phyloP scores from a whole-genome alignment of 2,329 filamentous ascomycete species.

The Aspergillus ibericus region DNA sequence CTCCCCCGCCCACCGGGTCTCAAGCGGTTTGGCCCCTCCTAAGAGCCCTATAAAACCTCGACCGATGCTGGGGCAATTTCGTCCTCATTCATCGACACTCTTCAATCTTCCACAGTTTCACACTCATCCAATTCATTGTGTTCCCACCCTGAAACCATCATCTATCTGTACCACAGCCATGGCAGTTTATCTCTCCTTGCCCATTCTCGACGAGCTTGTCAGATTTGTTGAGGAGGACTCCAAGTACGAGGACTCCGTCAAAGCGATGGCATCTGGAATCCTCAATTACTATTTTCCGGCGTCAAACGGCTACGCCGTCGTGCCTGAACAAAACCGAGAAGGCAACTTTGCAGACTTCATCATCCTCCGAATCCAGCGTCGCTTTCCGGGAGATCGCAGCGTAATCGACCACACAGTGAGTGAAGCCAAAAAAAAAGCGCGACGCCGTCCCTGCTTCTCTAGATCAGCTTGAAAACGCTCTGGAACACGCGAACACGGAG shows the following conservation, averaged over 20 bases:
- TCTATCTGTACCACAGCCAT: background rate
- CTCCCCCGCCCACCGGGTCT: too few relatives aligned
- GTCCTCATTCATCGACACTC: too few relatives aligned
- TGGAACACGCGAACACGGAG: background rate
- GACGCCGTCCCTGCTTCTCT: background rate
- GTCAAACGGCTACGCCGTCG: background rate
- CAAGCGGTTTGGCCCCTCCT: too few relatives aligned
- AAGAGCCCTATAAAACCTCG: too few relatives aligned
- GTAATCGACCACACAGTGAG: slow-evolving; percentile 2
- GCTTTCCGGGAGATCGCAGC: background rate
- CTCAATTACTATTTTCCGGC: slow-evolving; percentile 9
- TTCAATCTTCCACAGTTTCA: too few relatives aligned
- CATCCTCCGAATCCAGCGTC: background rate
- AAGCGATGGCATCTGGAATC: slow-evolving; percentile 6
- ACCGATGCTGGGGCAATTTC: too few relatives aligned
- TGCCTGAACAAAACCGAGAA: background rate
- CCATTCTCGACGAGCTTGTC: background rate
- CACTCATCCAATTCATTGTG: too few relatives aligned
- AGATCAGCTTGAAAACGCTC: background rate
- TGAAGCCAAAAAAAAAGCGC: background rate
- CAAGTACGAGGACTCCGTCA: background rate
- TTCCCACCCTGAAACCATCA: too few relatives aligned
- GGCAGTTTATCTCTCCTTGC: background rate
- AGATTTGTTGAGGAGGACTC: background rate
- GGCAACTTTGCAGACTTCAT: background rate